A percentile compares a stretch with the other conserved stretches of the same genome.
Evolutionary conservation across 805 yeast species (phyloP).

Genomic region (Saccharomycopsis olivae): DNA sequence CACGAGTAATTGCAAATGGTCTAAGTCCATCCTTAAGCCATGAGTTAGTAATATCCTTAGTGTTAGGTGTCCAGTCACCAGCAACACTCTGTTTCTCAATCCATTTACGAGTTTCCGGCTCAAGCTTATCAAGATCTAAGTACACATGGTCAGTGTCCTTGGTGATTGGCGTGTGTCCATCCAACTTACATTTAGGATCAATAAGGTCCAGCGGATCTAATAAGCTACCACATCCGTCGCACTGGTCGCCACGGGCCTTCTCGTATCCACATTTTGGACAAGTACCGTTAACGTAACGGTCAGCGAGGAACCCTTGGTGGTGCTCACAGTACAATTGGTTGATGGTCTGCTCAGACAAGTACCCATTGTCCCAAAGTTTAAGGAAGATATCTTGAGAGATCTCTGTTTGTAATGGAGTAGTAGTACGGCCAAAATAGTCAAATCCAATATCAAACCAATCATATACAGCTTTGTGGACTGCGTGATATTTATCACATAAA

Average conservation of each 20-base stretch:
- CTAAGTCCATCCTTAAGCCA: constrained; percentile 92
- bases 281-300: constrained; percentile 92
- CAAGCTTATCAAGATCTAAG: constrained; percentile 73
- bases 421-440: constrained; percentile 93
- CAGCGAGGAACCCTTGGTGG: constrained; percentile 89
- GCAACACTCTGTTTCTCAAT: constrained; percentile 50
- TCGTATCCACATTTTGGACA: constrained; percentile 93
- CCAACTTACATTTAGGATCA: constrained; percentile 92
- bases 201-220: constrained; percentile 89
- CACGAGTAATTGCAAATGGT: constrained; percentile 96
- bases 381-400: constrained; percentile 90
- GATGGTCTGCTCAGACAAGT: constrained; percentile 75
- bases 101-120: constrained; percentile 68
- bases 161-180: constrained; percentile 69
- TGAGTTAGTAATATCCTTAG: constrained; percentile 76
- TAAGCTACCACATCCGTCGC: constrained; percentile 90
- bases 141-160: constrained; percentile 79
- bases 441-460: constrained; percentile 96
- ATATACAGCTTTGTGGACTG: constrained; percentile 79
- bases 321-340: constrained; percentile 85
- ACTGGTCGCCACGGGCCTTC: constrained; percentile 99
- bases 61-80: constrained; percentile 89
- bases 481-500: constrained; percentile 84
- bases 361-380: constrained; percentile 66
- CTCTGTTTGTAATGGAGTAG: constrained; percentile 83